Conservation (phyloP, 352 stramenopile genomes). For the Stramenopiles sp. region DNA sequence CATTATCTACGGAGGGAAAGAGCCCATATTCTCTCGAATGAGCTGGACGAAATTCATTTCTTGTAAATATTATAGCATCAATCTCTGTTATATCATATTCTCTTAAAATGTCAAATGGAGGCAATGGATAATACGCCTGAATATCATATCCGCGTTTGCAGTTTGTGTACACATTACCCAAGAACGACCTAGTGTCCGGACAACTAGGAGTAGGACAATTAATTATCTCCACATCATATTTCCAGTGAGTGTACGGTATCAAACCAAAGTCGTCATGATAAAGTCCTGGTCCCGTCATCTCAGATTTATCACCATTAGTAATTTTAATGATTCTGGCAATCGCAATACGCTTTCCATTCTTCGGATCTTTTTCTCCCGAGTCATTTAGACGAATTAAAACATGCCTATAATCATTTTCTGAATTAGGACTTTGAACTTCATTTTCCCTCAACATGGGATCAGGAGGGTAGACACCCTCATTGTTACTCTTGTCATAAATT, state of each 20-base stretch:
- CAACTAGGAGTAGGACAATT: background rate
- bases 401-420: background rate
- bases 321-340: background rate
- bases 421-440: background rate
- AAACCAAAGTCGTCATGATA: background rate
- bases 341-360: background rate
- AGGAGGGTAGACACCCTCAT: background rate
- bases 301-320: background rate
- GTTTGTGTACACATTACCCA: background rate
- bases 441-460: background rate
- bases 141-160: background rate
- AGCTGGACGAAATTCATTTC: background rate
- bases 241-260: background rate
- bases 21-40: background rate
- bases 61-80: background rate
- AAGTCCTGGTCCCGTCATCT: background rate
- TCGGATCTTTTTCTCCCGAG: background rate
- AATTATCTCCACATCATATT: background rate
- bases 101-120: background rate
- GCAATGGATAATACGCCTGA: background rate
- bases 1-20: background rate
- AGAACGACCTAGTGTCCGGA: background rate
- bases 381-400: background rate
- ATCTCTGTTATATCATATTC: background rate
- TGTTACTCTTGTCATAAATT: background rate